phyloP scores from a whole-genome alignment of 208 protist species.

The Novymonas esmeraldas region DNA sequence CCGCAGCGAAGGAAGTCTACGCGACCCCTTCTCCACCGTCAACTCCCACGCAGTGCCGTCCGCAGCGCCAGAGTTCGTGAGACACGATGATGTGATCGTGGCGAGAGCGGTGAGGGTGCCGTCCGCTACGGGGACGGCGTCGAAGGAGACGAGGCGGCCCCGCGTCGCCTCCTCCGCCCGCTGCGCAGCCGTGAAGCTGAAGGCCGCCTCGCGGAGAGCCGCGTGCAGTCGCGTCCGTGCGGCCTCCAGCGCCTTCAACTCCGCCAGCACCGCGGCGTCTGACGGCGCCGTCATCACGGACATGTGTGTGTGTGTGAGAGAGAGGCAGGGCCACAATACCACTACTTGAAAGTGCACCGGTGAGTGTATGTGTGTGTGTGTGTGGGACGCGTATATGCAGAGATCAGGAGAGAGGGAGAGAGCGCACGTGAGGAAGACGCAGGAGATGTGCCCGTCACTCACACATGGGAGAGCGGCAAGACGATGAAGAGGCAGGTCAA shows the following conservation, averaged over 20 bases:
- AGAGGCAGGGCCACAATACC: too few relatives aligned
- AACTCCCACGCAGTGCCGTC: background rate
- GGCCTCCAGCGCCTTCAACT: conserved; percentile 45
- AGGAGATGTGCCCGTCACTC: too few relatives aligned
- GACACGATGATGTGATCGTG: conserved; percentile 3
- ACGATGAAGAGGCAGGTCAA: too few relatives aligned
- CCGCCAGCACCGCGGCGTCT: conserved; percentile 27
- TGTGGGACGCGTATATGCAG: too few relatives aligned
- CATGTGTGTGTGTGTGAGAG: background rate
- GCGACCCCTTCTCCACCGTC: background rate
- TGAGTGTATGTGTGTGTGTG: too few relatives aligned
- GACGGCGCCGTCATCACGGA: background rate
- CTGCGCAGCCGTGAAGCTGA: conserved; percentile 46
- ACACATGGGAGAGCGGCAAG: too few relatives aligned
- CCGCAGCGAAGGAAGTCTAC: too few relatives aligned
- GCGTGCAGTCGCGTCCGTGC: conserved; percentile 47
- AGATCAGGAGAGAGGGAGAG: too few relatives aligned
- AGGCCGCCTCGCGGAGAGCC: conserved; percentile 53
- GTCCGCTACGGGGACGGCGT: conserved; percentile 41
- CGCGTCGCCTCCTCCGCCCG: conserved; percentile 48
- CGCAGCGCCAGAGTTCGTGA: background rate
- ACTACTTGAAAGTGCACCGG: too few relatives aligned
- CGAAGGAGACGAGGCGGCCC: conserved; percentile 50
- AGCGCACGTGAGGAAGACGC: too few relatives aligned
- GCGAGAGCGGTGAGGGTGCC: conserved; percentile 35